Conservation (phyloP, 306 rosid species). For the Erythrophleum fordii region DNA sequence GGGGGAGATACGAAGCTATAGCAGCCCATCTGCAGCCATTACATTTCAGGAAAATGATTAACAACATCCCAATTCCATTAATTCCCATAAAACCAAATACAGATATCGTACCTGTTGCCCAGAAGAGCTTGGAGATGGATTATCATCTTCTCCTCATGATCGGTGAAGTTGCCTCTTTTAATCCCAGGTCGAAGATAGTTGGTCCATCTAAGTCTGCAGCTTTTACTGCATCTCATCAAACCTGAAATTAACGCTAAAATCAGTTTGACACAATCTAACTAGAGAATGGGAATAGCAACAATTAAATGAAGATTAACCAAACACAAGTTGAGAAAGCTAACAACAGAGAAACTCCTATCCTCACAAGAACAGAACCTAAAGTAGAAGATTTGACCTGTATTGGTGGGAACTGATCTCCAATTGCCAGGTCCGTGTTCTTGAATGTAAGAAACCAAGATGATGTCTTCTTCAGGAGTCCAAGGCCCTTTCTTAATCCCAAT, state of each 20-base stretch:
- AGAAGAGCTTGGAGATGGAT: slow-evolving; percentile 93
- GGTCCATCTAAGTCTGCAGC: slow-evolving; percentile 97
- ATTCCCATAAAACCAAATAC: not conserved
- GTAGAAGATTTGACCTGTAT: slow-evolving; percentile 55
- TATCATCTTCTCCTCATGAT: slow-evolving; percentile 88
- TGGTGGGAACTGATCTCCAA: slow-evolving; percentile 92
- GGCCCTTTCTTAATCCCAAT: slow-evolving; percentile 89
- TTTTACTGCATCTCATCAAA: slow-evolving; percentile 89
- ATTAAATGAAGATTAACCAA: no score
- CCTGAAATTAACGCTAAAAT: slow-evolving; percentile 47
- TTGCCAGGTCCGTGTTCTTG: slow-evolving; percentile 92
- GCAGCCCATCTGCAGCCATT: slow-evolving; percentile 69
- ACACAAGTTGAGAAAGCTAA: no score
- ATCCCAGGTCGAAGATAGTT: slow-evolving; percentile 94
- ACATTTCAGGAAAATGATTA: not conserved
- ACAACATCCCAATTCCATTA: not conserved
- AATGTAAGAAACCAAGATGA: slow-evolving; percentile 87
- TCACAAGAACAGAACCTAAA: not conserved
- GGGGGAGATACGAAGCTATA: slow-evolving; percentile 74
- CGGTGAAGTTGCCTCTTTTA: slow-evolving; percentile 79
- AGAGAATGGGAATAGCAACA: not conserved
- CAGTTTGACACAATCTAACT: not conserved
- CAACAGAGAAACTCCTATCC: no score
- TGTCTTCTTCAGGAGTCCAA: slow-evolving; percentile 99
- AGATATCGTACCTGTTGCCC: slow-evolving; percentile 72